phyloP scores from a whole-genome alignment of 148 eudicot genomes.

The Mesembryanthemum crystallinum region DNA sequence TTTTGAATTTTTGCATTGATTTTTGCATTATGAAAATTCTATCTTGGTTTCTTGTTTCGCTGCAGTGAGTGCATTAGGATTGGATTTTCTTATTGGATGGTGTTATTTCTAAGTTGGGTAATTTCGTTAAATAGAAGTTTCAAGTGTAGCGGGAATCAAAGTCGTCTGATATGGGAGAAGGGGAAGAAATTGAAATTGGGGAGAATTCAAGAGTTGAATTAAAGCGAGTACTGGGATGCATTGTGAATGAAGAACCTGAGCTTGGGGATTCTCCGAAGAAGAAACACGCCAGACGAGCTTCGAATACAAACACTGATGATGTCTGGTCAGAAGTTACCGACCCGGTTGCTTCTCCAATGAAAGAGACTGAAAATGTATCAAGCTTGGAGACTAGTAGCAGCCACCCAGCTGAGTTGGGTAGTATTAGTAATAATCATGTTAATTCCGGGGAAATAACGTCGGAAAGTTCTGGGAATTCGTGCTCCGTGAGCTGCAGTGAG shows the following conservation, averaged over 20 bases:
- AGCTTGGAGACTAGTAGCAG: slow-evolving; percentile 49
- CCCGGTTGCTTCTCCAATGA: slow-evolving; percentile 41
- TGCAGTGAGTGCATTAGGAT: background rate
- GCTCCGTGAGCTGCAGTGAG: slow-evolving; percentile 44
- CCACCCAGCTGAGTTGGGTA: slow-evolving; percentile 33
- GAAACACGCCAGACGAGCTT: slow-evolving; percentile 36
- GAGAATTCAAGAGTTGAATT: slow-evolving; percentile 28
- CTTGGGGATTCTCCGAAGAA: slow-evolving; percentile 21
- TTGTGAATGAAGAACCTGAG: slow-evolving; percentile 33
- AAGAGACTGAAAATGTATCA: slow-evolving; percentile 43
- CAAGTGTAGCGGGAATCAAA: slow-evolving; percentile 10
- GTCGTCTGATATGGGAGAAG: slow-evolving; percentile 57
- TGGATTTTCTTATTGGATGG: slow-evolving; percentile 18
- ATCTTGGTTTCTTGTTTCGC: background rate
- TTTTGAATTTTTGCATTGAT: background rate
- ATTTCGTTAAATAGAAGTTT: slow-evolving; percentile 13
- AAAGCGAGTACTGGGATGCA: slow-evolving; percentile 45
- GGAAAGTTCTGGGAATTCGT: slow-evolving; percentile 51
- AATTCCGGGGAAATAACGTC: slow-evolving; percentile 62
- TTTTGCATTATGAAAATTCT: background rate
- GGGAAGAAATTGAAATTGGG: slow-evolving; percentile 40
- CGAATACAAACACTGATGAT: slow-evolving; percentile 43
- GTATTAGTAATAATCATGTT: slow-evolving; percentile 33
- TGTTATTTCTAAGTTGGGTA: slow-evolving; percentile 13
- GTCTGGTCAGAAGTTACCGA: slow-evolving; percentile 65